phyloP scores from a whole-genome alignment of 176 grass and related monocot species.

The Zoysia pacifica region DNA sequence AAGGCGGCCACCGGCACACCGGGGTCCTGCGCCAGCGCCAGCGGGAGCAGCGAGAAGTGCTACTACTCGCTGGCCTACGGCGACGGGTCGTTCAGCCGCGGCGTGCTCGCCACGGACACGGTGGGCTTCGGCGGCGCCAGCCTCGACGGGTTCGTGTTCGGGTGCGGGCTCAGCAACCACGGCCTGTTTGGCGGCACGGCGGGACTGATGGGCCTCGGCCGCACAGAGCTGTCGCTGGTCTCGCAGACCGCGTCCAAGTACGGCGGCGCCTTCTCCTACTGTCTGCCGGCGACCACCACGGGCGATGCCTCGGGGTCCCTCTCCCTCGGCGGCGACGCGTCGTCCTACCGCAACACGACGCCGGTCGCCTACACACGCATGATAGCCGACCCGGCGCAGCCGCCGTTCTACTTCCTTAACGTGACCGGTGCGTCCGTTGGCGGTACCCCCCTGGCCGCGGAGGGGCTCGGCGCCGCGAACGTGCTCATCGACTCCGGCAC shows the following conservation, averaged over 20 bases:
- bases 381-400: constrained; percentile 69
- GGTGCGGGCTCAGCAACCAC: constrained; percentile 76
- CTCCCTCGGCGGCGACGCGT: constrained; percentile 54
- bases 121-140: constrained; percentile 53
- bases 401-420: constrained; percentile 93
- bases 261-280: constrained; percentile 78
- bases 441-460: constrained; percentile 36
- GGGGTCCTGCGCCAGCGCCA: constrained; percentile 47
- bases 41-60: constrained; percentile 38
- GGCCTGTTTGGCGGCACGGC: constrained; percentile 74
- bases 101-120: constrained; percentile 74
- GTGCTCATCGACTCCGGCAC: constrained; percentile 92
- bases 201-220: constrained; percentile 73
- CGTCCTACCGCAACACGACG: constrained; percentile 56
- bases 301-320: constrained; percentile 53
- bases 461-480: constrained; percentile 52
- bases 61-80: constrained; percentile 79
- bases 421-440: constrained; percentile 66
- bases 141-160: constrained; percentile 72
- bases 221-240: constrained; percentile 62
- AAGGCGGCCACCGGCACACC: constrained; percentile 68
- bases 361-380: constrained; percentile 72
- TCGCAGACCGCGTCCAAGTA: constrained; percentile 55
- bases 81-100: constrained; percentile 86
- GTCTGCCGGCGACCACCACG: constrained; percentile 45